phyloP scores from a whole-genome alignment of 2,329 filamentous ascomycete genomes.

The Alternaria arbusti region DNA sequence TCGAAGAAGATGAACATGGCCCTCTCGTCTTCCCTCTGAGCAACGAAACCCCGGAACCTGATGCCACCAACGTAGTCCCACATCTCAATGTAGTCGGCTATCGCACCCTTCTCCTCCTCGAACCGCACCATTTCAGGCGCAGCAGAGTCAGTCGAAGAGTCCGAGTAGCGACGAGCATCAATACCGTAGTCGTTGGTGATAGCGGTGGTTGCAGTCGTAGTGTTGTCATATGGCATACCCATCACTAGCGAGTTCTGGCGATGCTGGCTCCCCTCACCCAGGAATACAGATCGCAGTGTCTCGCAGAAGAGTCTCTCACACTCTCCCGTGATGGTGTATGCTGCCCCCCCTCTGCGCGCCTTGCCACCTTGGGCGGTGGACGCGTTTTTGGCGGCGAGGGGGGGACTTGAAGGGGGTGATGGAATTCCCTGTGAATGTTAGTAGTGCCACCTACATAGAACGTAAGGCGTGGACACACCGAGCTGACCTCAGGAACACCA shows the following conservation, averaged over 20 bases:
- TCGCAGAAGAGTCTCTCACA: slow-evolving; percentile 99
- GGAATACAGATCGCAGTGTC: slow-evolving; percentile 91
- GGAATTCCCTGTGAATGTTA: slow-evolving; percentile 68
- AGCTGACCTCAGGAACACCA: slow-evolving; percentile 56
- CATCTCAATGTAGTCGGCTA: slow-evolving; percentile 74
- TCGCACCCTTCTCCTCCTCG: slow-evolving; percentile 33
- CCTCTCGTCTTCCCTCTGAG: slow-evolving; percentile 71
- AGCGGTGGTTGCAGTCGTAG: slow-evolving; percentile 26
- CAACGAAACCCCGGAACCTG: slow-evolving; percentile 85
- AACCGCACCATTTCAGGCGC: slow-evolving; percentile 32
- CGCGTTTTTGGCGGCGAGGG: slow-evolving; percentile 64
- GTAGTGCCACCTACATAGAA: neutral
- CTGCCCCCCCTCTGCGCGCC: slow-evolving; percentile 80
- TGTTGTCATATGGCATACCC: slow-evolving; percentile 63
- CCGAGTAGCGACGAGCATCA: slow-evolving; percentile 28
- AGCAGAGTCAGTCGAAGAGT: slow-evolving; percentile 40
- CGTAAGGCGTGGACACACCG: slow-evolving; percentile 38
- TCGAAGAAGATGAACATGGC: slow-evolving; percentile 91
- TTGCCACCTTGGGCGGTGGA: slow-evolving; percentile 56
- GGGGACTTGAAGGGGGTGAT: slow-evolving; percentile 87
- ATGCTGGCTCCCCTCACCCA: slow-evolving; percentile 86
- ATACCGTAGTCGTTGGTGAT: slow-evolving; percentile 41
- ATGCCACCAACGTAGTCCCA: slow-evolving; percentile 86
- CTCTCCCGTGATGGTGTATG: slow-evolving; percentile 97
- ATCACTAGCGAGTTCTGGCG: slow-evolving; percentile 84